phyloP scores from a whole-genome alignment of 1,139 yeast species.

The Yarrowia galli region DNA sequence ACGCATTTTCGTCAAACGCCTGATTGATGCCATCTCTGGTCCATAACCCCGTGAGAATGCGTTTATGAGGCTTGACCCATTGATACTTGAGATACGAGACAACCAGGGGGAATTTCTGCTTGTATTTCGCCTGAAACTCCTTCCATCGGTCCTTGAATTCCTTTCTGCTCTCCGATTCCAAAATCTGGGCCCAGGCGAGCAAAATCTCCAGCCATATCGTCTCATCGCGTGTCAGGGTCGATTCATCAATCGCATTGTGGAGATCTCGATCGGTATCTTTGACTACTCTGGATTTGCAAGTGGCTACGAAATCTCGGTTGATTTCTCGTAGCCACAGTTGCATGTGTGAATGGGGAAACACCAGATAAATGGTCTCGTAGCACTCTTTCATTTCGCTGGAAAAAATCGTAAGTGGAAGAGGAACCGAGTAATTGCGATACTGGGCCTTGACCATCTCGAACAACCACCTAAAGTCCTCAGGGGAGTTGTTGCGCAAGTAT shows the following conservation, averaged over 20 bases:
- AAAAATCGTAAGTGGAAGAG: constrained; percentile 4
- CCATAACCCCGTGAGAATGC: neutral
- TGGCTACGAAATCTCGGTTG: neutral
- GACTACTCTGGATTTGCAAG: neutral
- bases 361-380: neutral
- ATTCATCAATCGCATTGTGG: neutral
- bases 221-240: neutral
- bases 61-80: constrained; percentile 12
- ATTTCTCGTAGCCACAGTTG: neutral
- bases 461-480: neutral
- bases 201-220: neutral
- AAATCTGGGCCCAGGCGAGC: neutral
- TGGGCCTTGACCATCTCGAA: neutral
- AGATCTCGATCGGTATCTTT: neutral
- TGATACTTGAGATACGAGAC: constrained; percentile 1
- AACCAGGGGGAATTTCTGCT: neutral
- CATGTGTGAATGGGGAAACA: neutral
- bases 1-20: neutral
- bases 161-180: neutral
- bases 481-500: neutral
- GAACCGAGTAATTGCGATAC: neutral
- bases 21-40: neutral
- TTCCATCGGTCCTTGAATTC: neutral
- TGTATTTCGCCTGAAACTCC: neutral
- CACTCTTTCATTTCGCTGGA: neutral